Percentiles rank a stretch among this genome's conserved stretches.
These are phyloP conservation scores for Inga oerstediana DNA, from an alignment of 306 rosid species.

Conservation along the genomic window DNA sequence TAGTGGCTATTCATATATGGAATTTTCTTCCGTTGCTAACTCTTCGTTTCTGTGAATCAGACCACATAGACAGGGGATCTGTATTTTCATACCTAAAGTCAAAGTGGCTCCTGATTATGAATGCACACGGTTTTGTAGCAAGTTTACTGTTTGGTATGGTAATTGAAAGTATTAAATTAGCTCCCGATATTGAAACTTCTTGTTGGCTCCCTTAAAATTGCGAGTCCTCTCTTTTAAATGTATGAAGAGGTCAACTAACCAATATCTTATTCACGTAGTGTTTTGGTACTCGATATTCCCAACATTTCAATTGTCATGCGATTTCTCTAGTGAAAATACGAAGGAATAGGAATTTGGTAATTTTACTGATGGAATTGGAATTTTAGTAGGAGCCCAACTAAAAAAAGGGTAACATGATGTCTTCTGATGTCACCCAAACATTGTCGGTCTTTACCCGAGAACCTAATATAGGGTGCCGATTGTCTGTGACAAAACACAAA, in stretches of 20 bases:
- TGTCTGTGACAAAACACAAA: no score
- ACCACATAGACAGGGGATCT: slow-evolving; percentile 1
- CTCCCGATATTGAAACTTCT: neutral
- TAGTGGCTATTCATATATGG: neutral
- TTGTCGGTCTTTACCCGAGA: neutral
- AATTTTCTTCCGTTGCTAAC: neutral
- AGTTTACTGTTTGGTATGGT: neutral
- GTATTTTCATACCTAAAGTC: neutral
- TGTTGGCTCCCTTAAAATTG: neutral
- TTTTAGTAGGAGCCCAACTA: neutral
- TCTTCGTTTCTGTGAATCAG: neutral
- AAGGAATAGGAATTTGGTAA: neutral
- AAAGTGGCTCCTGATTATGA: neutral
- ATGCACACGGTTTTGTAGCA: neutral
- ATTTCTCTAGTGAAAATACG: neutral
- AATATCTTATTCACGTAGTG: neutral
- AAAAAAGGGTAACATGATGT: neutral
- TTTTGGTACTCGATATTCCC: neutral
- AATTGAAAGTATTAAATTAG: neutral
- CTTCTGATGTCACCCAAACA: neutral
- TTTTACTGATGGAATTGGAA: neutral
- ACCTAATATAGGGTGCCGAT: neutral
- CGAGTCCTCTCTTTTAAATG: neutral
- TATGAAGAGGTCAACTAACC: neutral
- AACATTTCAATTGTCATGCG: neutral